These are phyloP conservation scores for Fusarium ambrosium DNA, from an alignment of 2,329 filamentous ascomycete genomes.

Conservation along the genomic window DNA sequence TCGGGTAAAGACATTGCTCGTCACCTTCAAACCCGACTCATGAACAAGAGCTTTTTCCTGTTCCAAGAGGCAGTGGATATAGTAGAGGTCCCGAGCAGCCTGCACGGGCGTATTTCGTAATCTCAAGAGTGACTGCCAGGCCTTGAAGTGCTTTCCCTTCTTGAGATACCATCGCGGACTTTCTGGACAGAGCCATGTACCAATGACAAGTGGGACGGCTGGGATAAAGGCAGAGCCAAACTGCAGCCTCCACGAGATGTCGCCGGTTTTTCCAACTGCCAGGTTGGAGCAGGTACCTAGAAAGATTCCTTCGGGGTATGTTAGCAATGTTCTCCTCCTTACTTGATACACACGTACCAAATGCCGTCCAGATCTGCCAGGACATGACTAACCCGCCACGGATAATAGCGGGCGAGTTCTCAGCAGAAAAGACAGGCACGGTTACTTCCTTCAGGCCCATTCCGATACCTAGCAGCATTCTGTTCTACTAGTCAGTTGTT, in stretches of 20 bases:
- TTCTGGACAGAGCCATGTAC: constrained; percentile 73
- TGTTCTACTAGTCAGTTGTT: constrained; percentile 4
- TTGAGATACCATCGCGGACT: constrained; percentile 77
- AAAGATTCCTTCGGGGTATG: constrained; percentile 63
- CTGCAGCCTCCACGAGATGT: constrained; percentile 73
- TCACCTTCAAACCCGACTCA: constrained; percentile 50
- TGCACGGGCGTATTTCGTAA: constrained; percentile 71
- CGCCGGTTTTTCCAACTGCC: constrained; percentile 70
- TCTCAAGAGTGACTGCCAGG: constrained; percentile 67
- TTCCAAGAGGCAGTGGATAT: constrained; percentile 62
- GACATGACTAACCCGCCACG: constrained; percentile 67
- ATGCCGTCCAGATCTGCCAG: constrained; percentile 70
- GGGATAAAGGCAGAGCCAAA: constrained; percentile 75
- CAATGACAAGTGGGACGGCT: constrained; percentile 69
- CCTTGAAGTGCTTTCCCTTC: constrained; percentile 67
- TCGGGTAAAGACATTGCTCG: constrained; percentile 63
- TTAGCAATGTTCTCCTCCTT: neutral
- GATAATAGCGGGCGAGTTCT: constrained; percentile 65
- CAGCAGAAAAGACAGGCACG: constrained; percentile 67
- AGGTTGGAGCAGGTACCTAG: constrained; percentile 76
- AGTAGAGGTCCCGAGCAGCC: constrained; percentile 73
- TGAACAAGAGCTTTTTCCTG: constrained; percentile 48
- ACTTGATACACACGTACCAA: constrained; percentile 44
- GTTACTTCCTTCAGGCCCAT: constrained; percentile 68
- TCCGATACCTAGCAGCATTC: constrained; percentile 68